These are phyloP conservation scores for Seminavis robusta DNA, from an alignment of 108 stramenopile species.

Conservation along the genomic window DNA sequence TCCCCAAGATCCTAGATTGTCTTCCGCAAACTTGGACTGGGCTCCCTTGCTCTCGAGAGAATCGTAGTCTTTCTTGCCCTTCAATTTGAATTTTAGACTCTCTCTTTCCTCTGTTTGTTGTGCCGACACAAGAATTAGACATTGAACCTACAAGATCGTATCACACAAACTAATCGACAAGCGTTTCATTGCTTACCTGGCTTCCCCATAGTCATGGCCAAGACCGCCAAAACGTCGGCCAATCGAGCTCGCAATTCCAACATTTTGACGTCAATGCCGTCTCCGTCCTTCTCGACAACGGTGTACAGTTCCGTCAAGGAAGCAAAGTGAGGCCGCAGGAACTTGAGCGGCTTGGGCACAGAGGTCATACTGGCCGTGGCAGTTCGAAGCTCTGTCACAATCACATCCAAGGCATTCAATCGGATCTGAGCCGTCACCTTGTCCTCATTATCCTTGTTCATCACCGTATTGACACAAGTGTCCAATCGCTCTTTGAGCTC, in stretches of 20 bases:
- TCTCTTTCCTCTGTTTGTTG: slow-evolving; percentile 69
- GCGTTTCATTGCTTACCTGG: slow-evolving; percentile 82
- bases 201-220: slow-evolving; percentile 97
- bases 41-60: slow-evolving; percentile 32
- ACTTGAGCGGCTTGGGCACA: slow-evolving; percentile 99
- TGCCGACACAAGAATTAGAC: background rate
- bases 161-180: background rate
- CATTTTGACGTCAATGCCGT: slow-evolving; percentile 24
- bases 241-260: slow-evolving; percentile 74
- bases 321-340: slow-evolving; percentile 92
- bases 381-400: slow-evolving; percentile 84
- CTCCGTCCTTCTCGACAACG: slow-evolving; percentile 7
- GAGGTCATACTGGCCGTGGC: slow-evolving; percentile 97
- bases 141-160: background rate
- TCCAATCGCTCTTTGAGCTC: slow-evolving; percentile 85
- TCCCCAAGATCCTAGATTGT: slow-evolving; percentile 95
- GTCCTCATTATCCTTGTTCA: slow-evolving; percentile 62
- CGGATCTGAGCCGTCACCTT: slow-evolving; percentile 73
- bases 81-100: slow-evolving; percentile 90
- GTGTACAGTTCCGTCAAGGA: slow-evolving; percentile 77
- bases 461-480: slow-evolving; percentile 80
- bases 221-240: slow-evolving; percentile 94
- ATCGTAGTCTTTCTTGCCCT: slow-evolving; percentile 79
- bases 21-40: slow-evolving; percentile 47
- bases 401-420: slow-evolving; percentile 83